Conservation (phyloP, 495 filamentous ascomycete species). For the Cercophora scortea region DNA sequence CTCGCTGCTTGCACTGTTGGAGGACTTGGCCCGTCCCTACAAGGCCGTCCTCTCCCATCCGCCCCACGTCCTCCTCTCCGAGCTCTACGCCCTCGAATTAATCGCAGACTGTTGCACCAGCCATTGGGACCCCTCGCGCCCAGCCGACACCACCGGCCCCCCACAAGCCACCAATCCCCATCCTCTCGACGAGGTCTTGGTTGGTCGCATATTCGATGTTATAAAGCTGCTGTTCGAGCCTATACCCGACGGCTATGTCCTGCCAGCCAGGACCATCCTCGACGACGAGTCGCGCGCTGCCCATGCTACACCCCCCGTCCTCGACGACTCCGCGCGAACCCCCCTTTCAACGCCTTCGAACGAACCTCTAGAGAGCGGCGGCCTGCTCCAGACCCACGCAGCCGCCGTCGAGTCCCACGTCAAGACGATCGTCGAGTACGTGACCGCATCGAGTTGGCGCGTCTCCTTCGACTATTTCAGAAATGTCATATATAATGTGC, state of each 20-base stretch:
- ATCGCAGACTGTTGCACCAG: conserved; percentile 56
- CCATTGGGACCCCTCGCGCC: conserved; percentile 35
- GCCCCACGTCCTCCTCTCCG: conserved; percentile 48
- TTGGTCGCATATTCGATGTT: conserved; percentile 33
- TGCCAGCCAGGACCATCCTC: conserved; percentile 38
- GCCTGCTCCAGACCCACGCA: conserved; percentile 19
- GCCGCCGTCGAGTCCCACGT: conserved; percentile 39
- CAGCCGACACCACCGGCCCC: conserved; percentile 9
- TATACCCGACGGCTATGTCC: conserved; percentile 38
- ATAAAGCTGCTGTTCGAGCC: conserved; percentile 37
- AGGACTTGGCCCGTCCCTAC: conserved; percentile 42
- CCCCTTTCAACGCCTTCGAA: conserved; percentile 29
- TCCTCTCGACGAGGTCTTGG: conserved; percentile 29
- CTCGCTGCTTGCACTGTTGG: conserved; percentile 42
- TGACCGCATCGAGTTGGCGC: conserved; percentile 54
- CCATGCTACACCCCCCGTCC: conserved; percentile 18
- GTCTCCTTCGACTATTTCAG: conserved; percentile 47
- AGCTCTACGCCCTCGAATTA: conserved; percentile 51
- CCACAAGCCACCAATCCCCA: conserved; percentile 21
- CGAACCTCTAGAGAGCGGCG: conserved; percentile 32
- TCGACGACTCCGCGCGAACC: conserved; percentile 27
- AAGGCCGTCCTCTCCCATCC: conserved; percentile 38
- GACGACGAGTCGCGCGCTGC: conserved; percentile 29
- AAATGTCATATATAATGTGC: conserved; percentile 38
- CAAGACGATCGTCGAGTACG: conserved; percentile 48